Conservation (phyloP, 257 asterid genomes). For the Linderniella brevidens region DNA sequence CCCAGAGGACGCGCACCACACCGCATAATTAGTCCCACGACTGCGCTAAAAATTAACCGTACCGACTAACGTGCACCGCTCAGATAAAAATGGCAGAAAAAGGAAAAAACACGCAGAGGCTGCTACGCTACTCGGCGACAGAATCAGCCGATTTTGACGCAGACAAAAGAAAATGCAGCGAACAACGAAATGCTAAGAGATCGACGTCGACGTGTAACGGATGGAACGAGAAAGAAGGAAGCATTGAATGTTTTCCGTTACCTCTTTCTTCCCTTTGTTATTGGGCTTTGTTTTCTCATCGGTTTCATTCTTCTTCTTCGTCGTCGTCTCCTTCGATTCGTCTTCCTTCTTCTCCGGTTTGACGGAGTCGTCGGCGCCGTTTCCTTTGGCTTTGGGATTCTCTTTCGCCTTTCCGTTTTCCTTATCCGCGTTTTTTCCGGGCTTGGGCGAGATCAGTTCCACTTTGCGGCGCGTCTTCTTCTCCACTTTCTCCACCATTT, state of each 20-base stretch:
- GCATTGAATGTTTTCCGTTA: background rate
- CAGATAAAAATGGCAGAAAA: too few species aligned
- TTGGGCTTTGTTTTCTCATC: conserved; percentile 18
- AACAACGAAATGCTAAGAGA: too few species aligned
- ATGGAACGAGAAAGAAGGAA: too few species aligned
- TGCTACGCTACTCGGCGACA: too few species aligned
- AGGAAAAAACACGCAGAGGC: too few species aligned
- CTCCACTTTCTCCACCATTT: conserved; percentile 45
- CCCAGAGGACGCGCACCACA: background rate
- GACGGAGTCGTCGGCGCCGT: conserved; percentile 13
- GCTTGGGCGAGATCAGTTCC: conserved; percentile 44
- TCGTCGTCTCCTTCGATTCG: conserved; percentile 19
- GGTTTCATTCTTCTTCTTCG: conserved; percentile 14
- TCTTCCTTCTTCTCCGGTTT: conserved; percentile 14
- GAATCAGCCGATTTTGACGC: too few species aligned
- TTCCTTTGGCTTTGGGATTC: conserved; percentile 4
- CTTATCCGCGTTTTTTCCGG: conserved; percentile 14
- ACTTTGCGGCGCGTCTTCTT: conserved; percentile 35
- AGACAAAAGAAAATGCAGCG: too few species aligned
- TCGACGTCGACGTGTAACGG: too few species aligned
- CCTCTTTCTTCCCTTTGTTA: background rate
- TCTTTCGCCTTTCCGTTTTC: background rate
- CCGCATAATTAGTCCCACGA: background rate
- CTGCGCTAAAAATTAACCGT: background rate
- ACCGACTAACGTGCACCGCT: background rate